Conservation (phyloP, 2,329 filamentous ascomycete species). For the Colletotrichum lentis region DNA sequence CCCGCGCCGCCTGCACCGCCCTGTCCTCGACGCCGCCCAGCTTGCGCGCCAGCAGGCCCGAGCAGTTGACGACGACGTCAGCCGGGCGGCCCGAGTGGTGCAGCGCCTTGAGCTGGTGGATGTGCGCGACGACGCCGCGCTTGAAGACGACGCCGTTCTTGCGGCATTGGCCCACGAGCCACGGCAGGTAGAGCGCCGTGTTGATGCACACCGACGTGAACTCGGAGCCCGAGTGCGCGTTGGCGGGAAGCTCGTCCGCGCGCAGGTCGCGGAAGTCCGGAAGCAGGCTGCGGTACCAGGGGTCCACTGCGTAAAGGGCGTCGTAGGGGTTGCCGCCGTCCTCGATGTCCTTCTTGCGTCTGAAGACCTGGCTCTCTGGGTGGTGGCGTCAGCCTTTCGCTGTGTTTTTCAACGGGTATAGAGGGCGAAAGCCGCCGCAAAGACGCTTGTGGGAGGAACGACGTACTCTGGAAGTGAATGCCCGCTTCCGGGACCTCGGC, state of each 20-base stretch:
- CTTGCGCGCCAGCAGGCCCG: constrained; percentile 70
- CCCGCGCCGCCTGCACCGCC: constrained; percentile 70
- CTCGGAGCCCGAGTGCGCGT: constrained; percentile 62
- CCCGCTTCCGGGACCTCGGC: constrained; percentile 74
- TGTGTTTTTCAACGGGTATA: no score
- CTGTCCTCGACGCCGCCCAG: constrained; percentile 74
- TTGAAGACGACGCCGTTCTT: constrained; percentile 66
- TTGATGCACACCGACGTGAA: constrained; percentile 80
- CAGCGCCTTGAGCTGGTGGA: constrained; percentile 65
- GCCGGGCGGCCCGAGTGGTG: constrained; percentile 67
- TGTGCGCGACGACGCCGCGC: constrained; percentile 62
- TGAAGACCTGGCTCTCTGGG: constrained; percentile 54
- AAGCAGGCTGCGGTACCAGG: constrained; percentile 78
- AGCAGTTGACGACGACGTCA: constrained; percentile 74
- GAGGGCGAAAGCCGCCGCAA: constrained; percentile 47
- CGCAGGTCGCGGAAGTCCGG: constrained; percentile 74
- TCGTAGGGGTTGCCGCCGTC: constrained; percentile 71
- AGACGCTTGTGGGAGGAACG: not conserved
- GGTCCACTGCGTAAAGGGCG: constrained; percentile 69
- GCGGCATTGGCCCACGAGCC: constrained; percentile 71
- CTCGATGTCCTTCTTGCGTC: constrained; percentile 65
- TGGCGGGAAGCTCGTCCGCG: constrained; percentile 65
- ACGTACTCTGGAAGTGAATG: constrained; percentile 72
- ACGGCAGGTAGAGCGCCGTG: constrained; percentile 75
- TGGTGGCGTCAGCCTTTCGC: no score